Evolutionary conservation across 1,284 basidiomycete species (phyloP).

Genomic region (Rhodofomes roseus): DNA sequence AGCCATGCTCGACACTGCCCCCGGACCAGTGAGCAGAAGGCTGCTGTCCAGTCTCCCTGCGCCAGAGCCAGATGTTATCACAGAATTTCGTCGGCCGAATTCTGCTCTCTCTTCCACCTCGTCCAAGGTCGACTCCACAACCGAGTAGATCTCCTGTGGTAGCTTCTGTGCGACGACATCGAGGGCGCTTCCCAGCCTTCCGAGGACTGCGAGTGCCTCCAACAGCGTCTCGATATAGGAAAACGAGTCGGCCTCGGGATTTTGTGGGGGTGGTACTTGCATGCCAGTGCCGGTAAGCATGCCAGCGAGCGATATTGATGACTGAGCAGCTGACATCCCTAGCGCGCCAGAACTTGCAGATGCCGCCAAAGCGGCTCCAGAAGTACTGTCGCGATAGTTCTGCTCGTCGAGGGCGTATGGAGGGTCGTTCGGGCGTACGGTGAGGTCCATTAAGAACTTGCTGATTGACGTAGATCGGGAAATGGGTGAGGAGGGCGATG

Average conservation of each 20-base stretch:
- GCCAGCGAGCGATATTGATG: constrained; percentile 25
- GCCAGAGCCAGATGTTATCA: constrained; percentile 24
- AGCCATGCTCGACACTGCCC: constrained; percentile 12
- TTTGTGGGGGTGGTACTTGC: constrained; percentile 31
- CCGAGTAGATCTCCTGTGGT: constrained; percentile 78
- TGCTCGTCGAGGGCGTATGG: constrained; percentile 69
- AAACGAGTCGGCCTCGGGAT: constrained; percentile 93
- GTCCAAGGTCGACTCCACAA: constrained; percentile 86
- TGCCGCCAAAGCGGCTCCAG: constrained; percentile 23
- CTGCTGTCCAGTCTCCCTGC: constrained; percentile 25
- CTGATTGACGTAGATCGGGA: constrained; percentile 44
- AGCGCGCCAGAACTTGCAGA: constrained; percentile 19
- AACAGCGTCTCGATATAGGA: constrained; percentile 91
- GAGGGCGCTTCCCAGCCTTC: constrained; percentile 82
- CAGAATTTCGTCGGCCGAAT: constrained; percentile 57
- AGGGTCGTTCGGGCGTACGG: constrained; percentile 77
- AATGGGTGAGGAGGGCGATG: constrained; percentile 34
- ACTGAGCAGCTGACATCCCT: constrained; percentile 19
- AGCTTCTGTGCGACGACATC: constrained; percentile 86
- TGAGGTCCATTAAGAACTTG: constrained; percentile 69
- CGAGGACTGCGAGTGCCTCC: constrained; percentile 89
- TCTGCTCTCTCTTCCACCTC: constrained; percentile 90
- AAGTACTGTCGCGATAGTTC: constrained; percentile 32
- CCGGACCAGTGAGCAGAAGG: constrained; percentile 43
- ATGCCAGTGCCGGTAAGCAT: constrained; percentile 17